These are phyloP conservation scores for Arabidopsis suecica DNA, from an alignment of 345 rosid genomes.

Conservation along the genomic window DNA sequence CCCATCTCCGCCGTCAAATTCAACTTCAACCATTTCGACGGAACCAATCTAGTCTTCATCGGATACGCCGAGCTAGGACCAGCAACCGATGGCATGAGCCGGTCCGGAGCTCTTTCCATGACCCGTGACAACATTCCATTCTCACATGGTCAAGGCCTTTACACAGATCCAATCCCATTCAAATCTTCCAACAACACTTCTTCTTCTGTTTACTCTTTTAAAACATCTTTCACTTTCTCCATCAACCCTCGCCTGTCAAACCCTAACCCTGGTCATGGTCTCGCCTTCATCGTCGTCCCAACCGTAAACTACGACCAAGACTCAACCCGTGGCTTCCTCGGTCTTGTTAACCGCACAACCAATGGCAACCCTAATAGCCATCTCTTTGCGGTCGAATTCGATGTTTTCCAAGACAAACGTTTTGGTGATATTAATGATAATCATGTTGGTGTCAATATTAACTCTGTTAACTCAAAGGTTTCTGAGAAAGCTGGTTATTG, in stretches of 20 bases:
- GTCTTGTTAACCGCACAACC: slow-evolving; percentile 41
- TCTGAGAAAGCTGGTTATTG: slow-evolving; percentile 40
- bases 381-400: slow-evolving; percentile 36
- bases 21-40: slow-evolving; percentile 35
- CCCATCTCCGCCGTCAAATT: slow-evolving; percentile 17
- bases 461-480: slow-evolving; percentile 28
- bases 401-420: slow-evolving; percentile 30
- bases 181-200: slow-evolving; percentile 9
- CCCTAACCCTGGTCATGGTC: slow-evolving; percentile 28
- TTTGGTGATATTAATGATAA: slow-evolving; percentile 40
- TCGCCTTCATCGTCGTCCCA: slow-evolving; percentile 33
- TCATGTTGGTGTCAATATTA: slow-evolving; percentile 46
- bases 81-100: slow-evolving; percentile 22
- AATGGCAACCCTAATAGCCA: slow-evolving; percentile 33
- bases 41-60: slow-evolving; percentile 6
- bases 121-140: slow-evolving; percentile 25
- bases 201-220: slow-evolving; percentile 22
- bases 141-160: slow-evolving; percentile 37
- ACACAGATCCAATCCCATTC: slow-evolving; percentile 25
- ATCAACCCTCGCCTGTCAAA: slow-evolving; percentile 29
- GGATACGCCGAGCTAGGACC: slow-evolving; percentile 23
- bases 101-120: slow-evolving; percentile 28
- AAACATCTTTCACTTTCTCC: slow-evolving; percentile 42
- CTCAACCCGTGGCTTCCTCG: slow-evolving; percentile 36
- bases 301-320: slow-evolving; percentile 9